Evolutionary conservation across 2,329 filamentous ascomycete genomes (phyloP).

Genomic region (Xylariaceae sp.): DNA sequence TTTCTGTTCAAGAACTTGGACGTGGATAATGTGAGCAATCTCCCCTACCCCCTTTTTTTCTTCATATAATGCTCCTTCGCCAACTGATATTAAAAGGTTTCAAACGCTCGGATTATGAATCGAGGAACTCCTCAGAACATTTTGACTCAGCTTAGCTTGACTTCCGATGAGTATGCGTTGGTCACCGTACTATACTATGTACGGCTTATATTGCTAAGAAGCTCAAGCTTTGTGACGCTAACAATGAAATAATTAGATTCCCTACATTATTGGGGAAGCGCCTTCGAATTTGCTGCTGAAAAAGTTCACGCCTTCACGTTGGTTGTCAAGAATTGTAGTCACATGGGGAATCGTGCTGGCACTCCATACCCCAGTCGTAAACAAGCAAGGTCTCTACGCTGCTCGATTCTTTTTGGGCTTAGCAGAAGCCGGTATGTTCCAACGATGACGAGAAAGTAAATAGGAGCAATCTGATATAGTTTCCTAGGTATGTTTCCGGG

Average conservation of each 20-base stretch:
- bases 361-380: constrained; percentile 46
- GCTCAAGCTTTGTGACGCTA: too few relatives aligned
- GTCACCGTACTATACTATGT: constrained; percentile 50
- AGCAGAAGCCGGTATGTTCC: constrained; percentile 44
- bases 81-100: constrained; percentile 35
- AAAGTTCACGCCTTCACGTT: constrained; percentile 47
- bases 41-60: background rate
- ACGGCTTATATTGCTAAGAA: constrained; percentile 17
- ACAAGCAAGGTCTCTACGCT: constrained; percentile 47
- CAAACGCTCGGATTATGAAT: constrained; percentile 54
- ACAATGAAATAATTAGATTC: constrained; percentile 37
- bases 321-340: constrained; percentile 51
- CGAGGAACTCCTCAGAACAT: constrained; percentile 49
- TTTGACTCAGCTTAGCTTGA: constrained; percentile 49
- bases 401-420: constrained; percentile 48
- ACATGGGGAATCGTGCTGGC: constrained; percentile 47
- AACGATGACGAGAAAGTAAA: background rate
- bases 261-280: constrained; percentile 49
- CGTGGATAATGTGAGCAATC: constrained; percentile 42
- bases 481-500: constrained; percentile 48
- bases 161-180: constrained; percentile 49
- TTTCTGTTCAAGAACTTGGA: constrained; percentile 52
- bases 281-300: constrained; percentile 51
- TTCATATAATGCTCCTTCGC: background rate
- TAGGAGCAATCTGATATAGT: constrained; percentile 20